phyloP scores from a whole-genome alignment of 2,329 filamentous ascomycete genomes.

The Aureobasidium sp. region DNA sequence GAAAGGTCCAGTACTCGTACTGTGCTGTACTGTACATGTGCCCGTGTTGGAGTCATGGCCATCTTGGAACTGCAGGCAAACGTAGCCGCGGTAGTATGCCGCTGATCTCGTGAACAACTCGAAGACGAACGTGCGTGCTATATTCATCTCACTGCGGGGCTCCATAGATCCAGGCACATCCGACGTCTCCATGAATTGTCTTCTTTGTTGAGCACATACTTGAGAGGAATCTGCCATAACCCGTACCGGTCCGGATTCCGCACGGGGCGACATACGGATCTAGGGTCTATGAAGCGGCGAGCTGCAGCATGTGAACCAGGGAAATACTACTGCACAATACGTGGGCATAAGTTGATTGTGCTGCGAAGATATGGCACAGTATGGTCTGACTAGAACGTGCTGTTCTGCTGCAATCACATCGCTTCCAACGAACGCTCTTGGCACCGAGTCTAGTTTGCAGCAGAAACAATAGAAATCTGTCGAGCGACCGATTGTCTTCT shows the following conservation, averaged over 20 bases:
- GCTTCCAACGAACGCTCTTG: not conserved
- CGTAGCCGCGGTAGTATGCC: slow-evolving; percentile 8
- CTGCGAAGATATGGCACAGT: slow-evolving; percentile 1
- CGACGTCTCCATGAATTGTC: not conserved
- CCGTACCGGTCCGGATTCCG: slow-evolving; percentile 8
- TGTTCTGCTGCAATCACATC: not conserved
- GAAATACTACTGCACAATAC: not conserved
- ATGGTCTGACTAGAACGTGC: slow-evolving; percentile 9
- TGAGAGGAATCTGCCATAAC: not conserved
- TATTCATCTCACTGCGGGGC: slow-evolving; percentile 8
- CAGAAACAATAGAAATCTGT: not conserved
- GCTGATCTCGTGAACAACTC: slow-evolving; percentile 14
- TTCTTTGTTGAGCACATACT: not conserved
- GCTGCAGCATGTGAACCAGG: slow-evolving; percentile 11
- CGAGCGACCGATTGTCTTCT: not conserved
- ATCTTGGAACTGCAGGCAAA: slow-evolving; percentile 1
- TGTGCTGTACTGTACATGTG: not conserved
- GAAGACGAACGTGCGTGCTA: slow-evolving; percentile 10
- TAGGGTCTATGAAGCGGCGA: slow-evolving; percentile 1
- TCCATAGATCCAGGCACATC: slow-evolving; percentile 6
- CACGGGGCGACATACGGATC: slow-evolving; percentile 3
- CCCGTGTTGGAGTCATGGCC: not conserved
- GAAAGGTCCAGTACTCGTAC: not conserved
- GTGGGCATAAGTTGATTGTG: slow-evolving; percentile 12
- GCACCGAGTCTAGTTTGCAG: not conserved